These are phyloP conservation scores for Leucoagaricus sp. DNA, from an alignment of 1,284 basidiomycete species.

Conservation along the genomic window DNA sequence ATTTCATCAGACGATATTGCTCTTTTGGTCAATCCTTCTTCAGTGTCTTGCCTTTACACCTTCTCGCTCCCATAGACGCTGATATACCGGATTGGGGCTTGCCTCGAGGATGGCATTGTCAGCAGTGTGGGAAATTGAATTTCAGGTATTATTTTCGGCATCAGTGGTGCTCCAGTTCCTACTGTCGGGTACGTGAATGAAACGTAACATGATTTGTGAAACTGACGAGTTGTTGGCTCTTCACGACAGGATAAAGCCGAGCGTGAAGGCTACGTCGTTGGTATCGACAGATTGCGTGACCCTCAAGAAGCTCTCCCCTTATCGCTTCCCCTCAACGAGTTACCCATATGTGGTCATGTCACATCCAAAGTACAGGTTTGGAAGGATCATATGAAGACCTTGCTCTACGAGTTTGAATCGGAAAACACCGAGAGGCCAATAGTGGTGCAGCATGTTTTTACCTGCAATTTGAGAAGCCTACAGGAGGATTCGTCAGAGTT, in stretches of 20 bases:
- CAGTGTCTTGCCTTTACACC: constrained; percentile 26
- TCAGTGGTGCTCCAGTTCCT: constrained; percentile 35
- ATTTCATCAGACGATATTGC: background rate
- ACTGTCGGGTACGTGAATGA: constrained; percentile 37
- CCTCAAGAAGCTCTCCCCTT: constrained; percentile 33
- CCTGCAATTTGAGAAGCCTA: constrained; percentile 34
- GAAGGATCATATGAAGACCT: constrained; percentile 38
- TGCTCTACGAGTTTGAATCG: constrained; percentile 27
- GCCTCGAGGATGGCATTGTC: constrained; percentile 43
- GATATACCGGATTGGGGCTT: constrained; percentile 29
- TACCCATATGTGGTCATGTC: constrained; percentile 25
- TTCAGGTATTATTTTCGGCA: constrained; percentile 40
- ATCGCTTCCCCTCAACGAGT: constrained; percentile 32
- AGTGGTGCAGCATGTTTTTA: constrained; percentile 43
- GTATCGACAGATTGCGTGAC: constrained; percentile 32
- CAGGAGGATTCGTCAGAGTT: constrained; percentile 36
- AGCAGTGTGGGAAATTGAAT: constrained; percentile 42
- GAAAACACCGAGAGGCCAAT: constrained; percentile 12
- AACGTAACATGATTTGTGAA: background rate
- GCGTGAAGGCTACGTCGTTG: constrained; percentile 23
- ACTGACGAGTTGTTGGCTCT: constrained; percentile 14
- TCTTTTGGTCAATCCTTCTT: constrained; percentile 19
- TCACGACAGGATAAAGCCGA: constrained; percentile 11
- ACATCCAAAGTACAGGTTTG: constrained; percentile 24
- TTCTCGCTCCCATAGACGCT: constrained; percentile 24